phyloP scores from a whole-genome alignment of 352 stramenopile species.

The Pythium rishiriense region DNA sequence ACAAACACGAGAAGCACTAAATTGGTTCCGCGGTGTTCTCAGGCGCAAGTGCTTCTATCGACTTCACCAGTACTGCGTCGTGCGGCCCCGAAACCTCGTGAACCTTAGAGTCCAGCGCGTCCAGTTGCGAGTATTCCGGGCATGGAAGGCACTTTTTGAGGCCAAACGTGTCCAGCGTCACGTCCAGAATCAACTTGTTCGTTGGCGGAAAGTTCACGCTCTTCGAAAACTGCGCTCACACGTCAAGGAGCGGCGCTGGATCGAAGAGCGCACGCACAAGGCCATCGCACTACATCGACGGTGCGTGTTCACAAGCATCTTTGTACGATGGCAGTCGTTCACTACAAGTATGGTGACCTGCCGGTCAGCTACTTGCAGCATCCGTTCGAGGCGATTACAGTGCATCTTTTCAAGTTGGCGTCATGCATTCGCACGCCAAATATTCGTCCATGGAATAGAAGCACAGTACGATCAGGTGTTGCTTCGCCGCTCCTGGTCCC shows the following conservation, averaged over 20 bases:
- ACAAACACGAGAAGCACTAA: not conserved
- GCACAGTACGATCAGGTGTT: conserved; percentile 4
- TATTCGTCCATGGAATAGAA: conserved; percentile 9
- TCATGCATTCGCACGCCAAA: conserved; percentile 4
- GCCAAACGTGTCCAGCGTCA: not conserved
- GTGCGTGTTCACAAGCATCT: not conserved
- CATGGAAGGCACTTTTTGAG: not conserved
- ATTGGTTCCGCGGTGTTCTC: not conserved
- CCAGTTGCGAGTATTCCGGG: not conserved
- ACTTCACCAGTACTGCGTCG: not conserved
- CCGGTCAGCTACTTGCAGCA: not conserved
- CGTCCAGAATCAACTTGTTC: not conserved
- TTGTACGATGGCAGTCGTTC: conserved; percentile 9
- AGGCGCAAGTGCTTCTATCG: not conserved
- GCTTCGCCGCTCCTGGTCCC: conserved; percentile 1
- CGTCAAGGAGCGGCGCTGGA: not conserved
- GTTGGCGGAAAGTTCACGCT: not conserved
- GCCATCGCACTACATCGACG: not conserved
- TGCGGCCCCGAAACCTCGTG: not conserved
- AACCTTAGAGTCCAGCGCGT: not conserved
- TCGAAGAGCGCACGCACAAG: not conserved
- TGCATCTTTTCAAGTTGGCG: conserved; percentile 5
- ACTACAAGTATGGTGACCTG: not conserved
- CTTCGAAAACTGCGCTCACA: not conserved
- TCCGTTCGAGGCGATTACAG: not conserved